Evolutionary conservation across 140 eudicot species (phyloP).

Genomic region (Bidens hawaiensis): DNA sequence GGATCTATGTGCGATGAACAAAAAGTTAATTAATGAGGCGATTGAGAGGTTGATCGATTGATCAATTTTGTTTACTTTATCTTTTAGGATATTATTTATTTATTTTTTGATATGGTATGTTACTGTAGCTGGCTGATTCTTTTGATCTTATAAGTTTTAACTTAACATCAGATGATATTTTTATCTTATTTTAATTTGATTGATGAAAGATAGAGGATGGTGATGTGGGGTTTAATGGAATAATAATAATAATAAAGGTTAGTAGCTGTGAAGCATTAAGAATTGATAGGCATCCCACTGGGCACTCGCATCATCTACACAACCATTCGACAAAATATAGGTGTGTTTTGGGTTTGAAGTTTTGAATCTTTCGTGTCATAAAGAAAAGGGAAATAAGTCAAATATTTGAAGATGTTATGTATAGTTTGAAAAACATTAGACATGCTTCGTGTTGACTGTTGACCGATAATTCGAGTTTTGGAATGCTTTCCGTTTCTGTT

Average conservation of each 20-base stretch:
- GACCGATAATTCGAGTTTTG: not conserved
- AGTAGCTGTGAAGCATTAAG: not conserved
- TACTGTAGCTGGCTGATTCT: constrained; percentile 5
- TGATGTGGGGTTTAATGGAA: no score
- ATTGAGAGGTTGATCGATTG: constrained; percentile 5
- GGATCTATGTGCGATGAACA: constrained; percentile 16
- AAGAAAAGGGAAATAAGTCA: not conserved
- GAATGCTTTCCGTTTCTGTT: not conserved
- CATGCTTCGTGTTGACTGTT: not conserved
- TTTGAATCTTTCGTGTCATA: not conserved
- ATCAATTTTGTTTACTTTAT: not conserved
- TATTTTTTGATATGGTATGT: not conserved
- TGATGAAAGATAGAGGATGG: no score
- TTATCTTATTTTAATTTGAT: not conserved
- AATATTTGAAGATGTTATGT: not conserved
- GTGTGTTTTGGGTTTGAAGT: constrained; percentile 8
- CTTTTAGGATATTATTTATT: constrained; percentile 9
- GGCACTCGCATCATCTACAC: not conserved
- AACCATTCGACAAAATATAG: constrained; percentile 1
- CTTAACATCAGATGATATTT: constrained; percentile 9
- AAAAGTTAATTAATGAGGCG: not conserved
- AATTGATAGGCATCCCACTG: not conserved
- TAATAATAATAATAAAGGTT: constrained; percentile 6
- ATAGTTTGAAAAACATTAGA: not conserved
- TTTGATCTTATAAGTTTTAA: constrained; percentile 9